Evolutionary conservation across 805 yeast species (phyloP).

Genomic region (Metschnikowia aberdeeniae): DNA sequence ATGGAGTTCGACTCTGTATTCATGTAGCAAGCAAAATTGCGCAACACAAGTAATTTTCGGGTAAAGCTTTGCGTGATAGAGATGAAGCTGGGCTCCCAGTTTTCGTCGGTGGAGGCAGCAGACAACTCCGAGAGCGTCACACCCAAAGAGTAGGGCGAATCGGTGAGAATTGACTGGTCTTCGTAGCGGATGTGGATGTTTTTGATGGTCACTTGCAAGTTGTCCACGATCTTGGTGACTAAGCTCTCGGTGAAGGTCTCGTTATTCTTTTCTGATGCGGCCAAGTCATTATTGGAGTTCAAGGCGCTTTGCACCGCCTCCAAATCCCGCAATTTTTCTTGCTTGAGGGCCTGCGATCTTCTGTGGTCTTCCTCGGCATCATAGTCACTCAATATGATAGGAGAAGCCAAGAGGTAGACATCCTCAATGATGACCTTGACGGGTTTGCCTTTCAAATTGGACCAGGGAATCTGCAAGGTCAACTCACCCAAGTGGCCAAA

Average conservation of each 20-base stretch:
- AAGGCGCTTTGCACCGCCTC: constrained; percentile 56
- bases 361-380: constrained; percentile 56
- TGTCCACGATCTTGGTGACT: constrained; percentile 86
- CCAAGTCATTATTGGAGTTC: constrained; percentile 31
- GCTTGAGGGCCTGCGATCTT: constrained; percentile 59
- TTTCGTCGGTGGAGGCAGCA: constrained; percentile 82
- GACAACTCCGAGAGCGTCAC: constrained; percentile 79
- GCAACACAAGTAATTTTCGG: constrained; percentile 70
- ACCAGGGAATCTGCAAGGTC: constrained; percentile 94
- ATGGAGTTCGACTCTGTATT: constrained; percentile 60
- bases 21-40: constrained; percentile 78
- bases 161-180: constrained; percentile 68
- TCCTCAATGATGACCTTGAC: constrained; percentile 85
- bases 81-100: constrained; percentile 84
- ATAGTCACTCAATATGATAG: constrained; percentile 55
- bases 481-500: constrained; percentile 89
- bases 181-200: constrained; percentile 92
- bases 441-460: constrained; percentile 87
- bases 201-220: constrained; percentile 83
- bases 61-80: constrained; percentile 64
- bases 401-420: constrained; percentile 77
- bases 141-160: constrained; percentile 77
- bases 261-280: constrained; percentile 36
- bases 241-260: constrained; percentile 85
- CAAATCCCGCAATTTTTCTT: constrained; percentile 61